Percentiles rank a stretch among this genome's conserved stretches.
Conservation (phyloP, 148 eudicot species). For the Chenopodium suecicum region DNA sequence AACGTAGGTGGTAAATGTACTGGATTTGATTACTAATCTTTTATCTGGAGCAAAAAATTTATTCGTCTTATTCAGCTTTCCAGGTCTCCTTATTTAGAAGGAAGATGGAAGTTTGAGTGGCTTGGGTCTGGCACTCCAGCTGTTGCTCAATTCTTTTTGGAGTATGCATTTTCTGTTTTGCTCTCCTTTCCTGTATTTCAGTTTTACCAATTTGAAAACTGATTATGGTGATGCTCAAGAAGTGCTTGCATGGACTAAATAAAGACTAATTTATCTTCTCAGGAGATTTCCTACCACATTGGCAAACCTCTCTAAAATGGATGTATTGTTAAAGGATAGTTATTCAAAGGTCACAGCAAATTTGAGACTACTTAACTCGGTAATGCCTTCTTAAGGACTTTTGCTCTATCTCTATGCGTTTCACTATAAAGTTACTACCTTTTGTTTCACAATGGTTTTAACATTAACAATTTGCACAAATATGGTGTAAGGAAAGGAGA, state of each 20-base stretch:
- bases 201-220: constrained; percentile 4
- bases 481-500: too few species aligned
- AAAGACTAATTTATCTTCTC: constrained; percentile 27
- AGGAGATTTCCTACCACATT: constrained; percentile 74
- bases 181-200: constrained; percentile 12
- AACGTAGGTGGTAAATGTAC: constrained; percentile 68
- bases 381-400: constrained; percentile 29
- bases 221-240: background rate
- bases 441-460: too few species aligned
- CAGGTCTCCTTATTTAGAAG: constrained; percentile 96
- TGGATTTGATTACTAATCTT: constrained; percentile 12
- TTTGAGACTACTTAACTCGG: constrained; percentile 68
- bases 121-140: constrained; percentile 78
- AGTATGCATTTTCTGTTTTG: constrained; percentile 47
- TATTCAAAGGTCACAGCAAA: constrained; percentile 61
- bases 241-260: constrained; percentile 14
- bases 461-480: too few species aligned
- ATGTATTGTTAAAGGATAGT: constrained; percentile 62
- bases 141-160: constrained; percentile 53
- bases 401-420: background rate
- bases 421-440: background rate
- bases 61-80: constrained; percentile 47
- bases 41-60: constrained; percentile 30
- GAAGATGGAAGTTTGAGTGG: constrained; percentile 90
- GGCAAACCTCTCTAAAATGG: constrained; percentile 70